phyloP scores from a whole-genome alignment of 176 grass and related monocot species.

The Leersia perrieri region DNA sequence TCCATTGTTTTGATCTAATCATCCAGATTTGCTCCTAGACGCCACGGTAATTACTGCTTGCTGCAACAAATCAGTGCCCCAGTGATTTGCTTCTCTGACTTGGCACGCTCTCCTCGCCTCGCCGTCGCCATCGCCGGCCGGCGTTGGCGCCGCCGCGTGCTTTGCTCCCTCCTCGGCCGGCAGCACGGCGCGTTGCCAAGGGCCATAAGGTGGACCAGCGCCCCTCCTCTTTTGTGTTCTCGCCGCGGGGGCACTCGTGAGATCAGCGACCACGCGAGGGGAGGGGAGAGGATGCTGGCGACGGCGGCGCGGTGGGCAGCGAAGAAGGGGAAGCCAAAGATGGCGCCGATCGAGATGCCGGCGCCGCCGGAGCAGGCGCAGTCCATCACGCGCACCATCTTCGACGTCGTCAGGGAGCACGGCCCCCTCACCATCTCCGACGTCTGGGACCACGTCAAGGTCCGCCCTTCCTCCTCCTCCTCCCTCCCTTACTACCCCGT shows the following conservation, averaged over 20 bases:
- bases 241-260: neutral
- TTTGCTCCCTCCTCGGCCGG: neutral
- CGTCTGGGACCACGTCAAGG: constrained; percentile 87
- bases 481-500: neutral
- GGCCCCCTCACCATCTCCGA: constrained; percentile 87
- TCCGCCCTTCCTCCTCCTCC: neutral
- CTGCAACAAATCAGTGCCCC: no score
- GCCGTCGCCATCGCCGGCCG: no score
- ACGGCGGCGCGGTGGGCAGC: constrained; percentile 61
- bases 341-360: constrained; percentile 76
- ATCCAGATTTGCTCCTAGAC: no score
- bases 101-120: neutral
- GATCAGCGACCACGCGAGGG: neutral
- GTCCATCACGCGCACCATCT: constrained; percentile 81
- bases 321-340: constrained; percentile 90
- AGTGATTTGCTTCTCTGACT: no score
- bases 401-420: constrained; percentile 83
- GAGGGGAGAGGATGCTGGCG: constrained; percentile 44
- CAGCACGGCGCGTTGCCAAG: neutral
- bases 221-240: neutral
- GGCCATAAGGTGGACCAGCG: neutral
- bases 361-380: constrained; percentile 76
- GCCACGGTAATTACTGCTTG: no score
- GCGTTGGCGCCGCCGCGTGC: neutral
- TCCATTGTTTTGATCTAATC: no score